A percentile compares a stretch with the other conserved stretches of the same genome.
Conservation (phyloP, 345 rosid genomes). For the Rhizophora mangle region DNA sequence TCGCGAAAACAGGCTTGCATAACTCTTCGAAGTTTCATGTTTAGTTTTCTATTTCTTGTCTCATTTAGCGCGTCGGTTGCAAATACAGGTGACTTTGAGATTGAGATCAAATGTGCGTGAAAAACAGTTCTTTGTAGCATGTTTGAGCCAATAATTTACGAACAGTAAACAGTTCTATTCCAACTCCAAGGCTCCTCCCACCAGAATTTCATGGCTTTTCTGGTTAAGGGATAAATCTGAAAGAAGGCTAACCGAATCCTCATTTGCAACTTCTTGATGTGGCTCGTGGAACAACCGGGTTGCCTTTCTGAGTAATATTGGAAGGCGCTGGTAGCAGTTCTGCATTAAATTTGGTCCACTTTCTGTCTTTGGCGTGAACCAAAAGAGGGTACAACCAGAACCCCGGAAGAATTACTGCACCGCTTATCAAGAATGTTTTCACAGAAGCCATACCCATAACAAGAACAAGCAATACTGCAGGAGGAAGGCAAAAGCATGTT, state of each 20-base stretch:
- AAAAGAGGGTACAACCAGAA: slow-evolving; percentile 53
- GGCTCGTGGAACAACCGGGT: slow-evolving; percentile 12
- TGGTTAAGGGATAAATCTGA: slow-evolving; percentile 11
- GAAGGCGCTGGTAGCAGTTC: slow-evolving; percentile 26
- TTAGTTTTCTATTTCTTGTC: too few species aligned
- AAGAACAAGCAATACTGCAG: slow-evolving; percentile 62
- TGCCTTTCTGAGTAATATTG: neutral
- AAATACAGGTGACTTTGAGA: too few species aligned
- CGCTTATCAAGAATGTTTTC: slow-evolving; percentile 64
- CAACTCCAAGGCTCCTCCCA: slow-evolving; percentile 23
- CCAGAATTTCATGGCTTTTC: slow-evolving; percentile 18
- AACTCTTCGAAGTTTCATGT: too few species aligned
- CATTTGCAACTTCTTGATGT: slow-evolving; percentile 42
- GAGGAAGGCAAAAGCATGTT: slow-evolving; percentile 62
- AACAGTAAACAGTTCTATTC: neutral
- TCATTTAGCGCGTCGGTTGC: too few species aligned
- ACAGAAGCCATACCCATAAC: slow-evolving; percentile 72
- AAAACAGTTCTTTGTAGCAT: too few species aligned
- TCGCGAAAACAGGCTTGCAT: too few species aligned
- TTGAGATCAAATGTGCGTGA: too few species aligned
- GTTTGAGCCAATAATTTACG: too few species aligned
- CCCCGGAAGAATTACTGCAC: slow-evolving; percentile 48
- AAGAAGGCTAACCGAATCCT: slow-evolving; percentile 48
- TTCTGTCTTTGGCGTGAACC: slow-evolving; percentile 43
- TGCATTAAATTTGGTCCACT: slow-evolving; percentile 44